phyloP scores from a whole-genome alignment of 371 early-diverging fungal genomes.

The Syncephalastrum sp. region DNA sequence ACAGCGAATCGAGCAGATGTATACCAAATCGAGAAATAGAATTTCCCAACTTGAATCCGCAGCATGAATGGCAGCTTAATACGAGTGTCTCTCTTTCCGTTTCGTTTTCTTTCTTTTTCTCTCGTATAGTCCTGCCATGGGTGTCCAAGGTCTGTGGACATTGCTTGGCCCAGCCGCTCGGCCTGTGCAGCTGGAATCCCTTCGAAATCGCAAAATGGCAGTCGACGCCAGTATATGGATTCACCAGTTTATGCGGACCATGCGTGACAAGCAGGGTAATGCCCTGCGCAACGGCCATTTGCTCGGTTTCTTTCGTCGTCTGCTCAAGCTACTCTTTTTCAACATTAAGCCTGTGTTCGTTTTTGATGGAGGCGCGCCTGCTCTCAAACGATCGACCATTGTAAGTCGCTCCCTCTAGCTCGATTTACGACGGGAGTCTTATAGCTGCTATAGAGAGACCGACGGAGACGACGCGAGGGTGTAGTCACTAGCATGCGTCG shows the following conservation, averaged over 20 bases:
- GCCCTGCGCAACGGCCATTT: constrained; percentile 82
- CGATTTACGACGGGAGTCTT: background rate
- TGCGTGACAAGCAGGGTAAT: constrained; percentile 87
- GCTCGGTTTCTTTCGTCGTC: constrained; percentile 90
- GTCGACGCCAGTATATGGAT: constrained; percentile 98
- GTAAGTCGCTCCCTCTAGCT: constrained; percentile 35
- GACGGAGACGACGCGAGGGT: constrained; percentile 54
- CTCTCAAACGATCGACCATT: constrained; percentile 78
- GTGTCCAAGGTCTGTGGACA: constrained; percentile 95
- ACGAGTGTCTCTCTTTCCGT: no score
- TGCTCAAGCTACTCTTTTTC: constrained; percentile 92
- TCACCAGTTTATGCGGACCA: constrained; percentile 92
- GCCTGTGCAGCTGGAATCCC: constrained; percentile 76
- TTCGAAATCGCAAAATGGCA: constrained; percentile 76
- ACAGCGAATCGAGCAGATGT: no score
- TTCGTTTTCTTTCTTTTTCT: no score
- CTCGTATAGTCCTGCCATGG: constrained; percentile 59
- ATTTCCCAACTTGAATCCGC: no score
- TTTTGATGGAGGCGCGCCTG: constrained; percentile 92
- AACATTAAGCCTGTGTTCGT: constrained; percentile 94
- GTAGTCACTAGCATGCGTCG: constrained; percentile 54
- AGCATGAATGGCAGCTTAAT: no score
- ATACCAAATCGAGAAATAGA: no score
- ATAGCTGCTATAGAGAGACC: constrained; percentile 44
- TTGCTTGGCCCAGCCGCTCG: constrained; percentile 82